phyloP scores from a whole-genome alignment of 23 red algal genomes.

The Porphyridium purpureum region DNA sequence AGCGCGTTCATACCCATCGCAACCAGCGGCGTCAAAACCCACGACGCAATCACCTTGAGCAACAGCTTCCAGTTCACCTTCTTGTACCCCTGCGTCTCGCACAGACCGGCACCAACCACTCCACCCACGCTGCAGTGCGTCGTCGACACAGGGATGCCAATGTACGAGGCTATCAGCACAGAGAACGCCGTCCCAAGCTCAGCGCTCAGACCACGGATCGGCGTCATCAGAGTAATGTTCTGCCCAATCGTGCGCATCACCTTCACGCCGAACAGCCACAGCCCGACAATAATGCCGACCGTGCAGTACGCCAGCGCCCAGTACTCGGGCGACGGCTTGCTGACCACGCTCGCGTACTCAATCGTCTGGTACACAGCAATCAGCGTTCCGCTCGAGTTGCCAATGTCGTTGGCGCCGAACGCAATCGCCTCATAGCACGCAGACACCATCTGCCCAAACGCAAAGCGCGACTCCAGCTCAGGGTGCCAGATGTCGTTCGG shows the following conservation, averaged over 20 bases:
- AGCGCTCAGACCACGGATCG: neutral
- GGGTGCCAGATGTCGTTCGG: neutral
- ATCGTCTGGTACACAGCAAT: neutral
- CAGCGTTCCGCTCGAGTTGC: neutral
- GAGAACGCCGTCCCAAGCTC: neutral
- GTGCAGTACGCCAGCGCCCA: neutral
- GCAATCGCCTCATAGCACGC: neutral
- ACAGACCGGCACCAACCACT: conserved; percentile 33
- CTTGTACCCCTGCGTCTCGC: conserved; percentile 2
- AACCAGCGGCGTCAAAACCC: neutral
- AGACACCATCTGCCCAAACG: neutral
- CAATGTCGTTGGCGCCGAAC: neutral
- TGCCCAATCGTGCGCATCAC: neutral
- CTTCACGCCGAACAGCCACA: neutral
- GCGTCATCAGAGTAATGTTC: neutral
- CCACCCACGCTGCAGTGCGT: conserved; percentile 69
- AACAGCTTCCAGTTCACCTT: neutral
- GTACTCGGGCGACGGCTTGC: neutral
- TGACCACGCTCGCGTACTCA: neutral
- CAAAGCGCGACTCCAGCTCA: neutral
- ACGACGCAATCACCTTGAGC: neutral
- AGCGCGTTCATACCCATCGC: neutral
- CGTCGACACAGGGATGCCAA: conserved; percentile 67
- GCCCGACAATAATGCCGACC: neutral
- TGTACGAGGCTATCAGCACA: conserved; percentile 44